phyloP scores from a whole-genome alignment of 208 protist genomes.

The Acanthamoeba castellanii region DNA sequence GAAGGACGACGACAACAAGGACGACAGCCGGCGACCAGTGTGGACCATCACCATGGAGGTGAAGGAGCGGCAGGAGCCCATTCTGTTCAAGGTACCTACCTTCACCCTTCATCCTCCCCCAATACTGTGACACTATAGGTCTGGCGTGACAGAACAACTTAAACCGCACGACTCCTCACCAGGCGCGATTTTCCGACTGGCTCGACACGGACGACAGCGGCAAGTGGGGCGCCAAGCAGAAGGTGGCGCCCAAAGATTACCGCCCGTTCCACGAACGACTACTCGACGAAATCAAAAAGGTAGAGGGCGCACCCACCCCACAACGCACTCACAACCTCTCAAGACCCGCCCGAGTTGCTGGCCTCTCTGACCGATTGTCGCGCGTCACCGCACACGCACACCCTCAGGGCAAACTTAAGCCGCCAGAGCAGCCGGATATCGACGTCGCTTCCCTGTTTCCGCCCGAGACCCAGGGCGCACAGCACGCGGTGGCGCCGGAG shows the following conservation, averaged over 20 bases:
- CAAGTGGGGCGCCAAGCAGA: constrained; percentile 54
- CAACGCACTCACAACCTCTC: neutral
- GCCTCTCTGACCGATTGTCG: neutral
- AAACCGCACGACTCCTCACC: neutral
- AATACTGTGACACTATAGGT: neutral
- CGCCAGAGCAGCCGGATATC: neutral
- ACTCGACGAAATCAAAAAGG: constrained; percentile 36
- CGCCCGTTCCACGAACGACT: neutral
- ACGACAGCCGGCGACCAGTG: neutral
- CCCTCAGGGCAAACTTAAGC: neutral
- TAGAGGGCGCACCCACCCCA: too few relatives aligned
- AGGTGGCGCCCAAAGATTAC: constrained; percentile 37
- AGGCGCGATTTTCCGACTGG: constrained; percentile 53
- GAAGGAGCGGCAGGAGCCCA: constrained; percentile 38
- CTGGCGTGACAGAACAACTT: too few relatives aligned
- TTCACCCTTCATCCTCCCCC: neutral
- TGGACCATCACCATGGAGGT: constrained; percentile 46
- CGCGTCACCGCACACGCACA: neutral
- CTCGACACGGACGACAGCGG: constrained; percentile 41
- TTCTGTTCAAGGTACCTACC: constrained; percentile 32
- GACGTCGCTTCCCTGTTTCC: constrained; percentile 22
- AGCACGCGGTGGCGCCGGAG: neutral
- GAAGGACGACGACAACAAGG: constrained; percentile 26
- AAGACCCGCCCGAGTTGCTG: neutral
- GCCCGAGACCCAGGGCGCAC: neutral